Conservation (phyloP, 805 yeast genomes). For the Kodamaea jinghongensis region DNA sequence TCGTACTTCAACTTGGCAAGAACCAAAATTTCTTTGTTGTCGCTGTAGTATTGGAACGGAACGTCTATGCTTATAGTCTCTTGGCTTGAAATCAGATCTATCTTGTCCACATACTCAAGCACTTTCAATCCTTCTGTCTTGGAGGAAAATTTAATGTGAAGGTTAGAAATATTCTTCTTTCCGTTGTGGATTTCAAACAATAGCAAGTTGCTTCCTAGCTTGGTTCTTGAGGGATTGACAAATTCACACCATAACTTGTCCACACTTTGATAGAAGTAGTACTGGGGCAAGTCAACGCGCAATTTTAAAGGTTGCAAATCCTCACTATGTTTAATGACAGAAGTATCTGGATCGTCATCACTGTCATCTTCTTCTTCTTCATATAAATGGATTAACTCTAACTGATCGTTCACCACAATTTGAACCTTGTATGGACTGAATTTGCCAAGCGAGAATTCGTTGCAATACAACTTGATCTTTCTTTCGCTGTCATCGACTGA, state of each 20-base stretch:
- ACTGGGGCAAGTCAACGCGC: not conserved
- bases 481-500: slow-evolving; percentile 6
- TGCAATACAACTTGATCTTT: slow-evolving; percentile 20
- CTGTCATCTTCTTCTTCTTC: slow-evolving; percentile 4
- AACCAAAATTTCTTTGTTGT: slow-evolving; percentile 23
- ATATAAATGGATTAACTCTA: slow-evolving; percentile 17
- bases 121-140: slow-evolving; percentile 7
- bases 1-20: slow-evolving; percentile 21
- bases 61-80: slow-evolving; percentile 22
- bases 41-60: slow-evolving; percentile 32
- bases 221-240: slow-evolving; percentile 21
- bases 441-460: slow-evolving; percentile 31
- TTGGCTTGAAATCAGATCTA: not conserved
- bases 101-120: slow-evolving; percentile 4
- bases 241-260: slow-evolving; percentile 28
- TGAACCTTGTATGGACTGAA: slow-evolving; percentile 23
- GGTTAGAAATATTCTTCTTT: slow-evolving; percentile 27
- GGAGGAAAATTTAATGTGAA: slow-evolving; percentile 20
- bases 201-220: slow-evolving; percentile 27
- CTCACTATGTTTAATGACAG: slow-evolving; percentile 8
- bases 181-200: slow-evolving; percentile 28
- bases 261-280: slow-evolving; percentile 16
- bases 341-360: slow-evolving; percentile 8
- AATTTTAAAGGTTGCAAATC: not conserved
- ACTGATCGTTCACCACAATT: slow-evolving; percentile 16